A percentile compares a stretch with the other conserved stretches of the same genome.
phyloP scores from a whole-genome alignment of 139 green algal genomes.

The Coccomyxa sp. region DNA sequence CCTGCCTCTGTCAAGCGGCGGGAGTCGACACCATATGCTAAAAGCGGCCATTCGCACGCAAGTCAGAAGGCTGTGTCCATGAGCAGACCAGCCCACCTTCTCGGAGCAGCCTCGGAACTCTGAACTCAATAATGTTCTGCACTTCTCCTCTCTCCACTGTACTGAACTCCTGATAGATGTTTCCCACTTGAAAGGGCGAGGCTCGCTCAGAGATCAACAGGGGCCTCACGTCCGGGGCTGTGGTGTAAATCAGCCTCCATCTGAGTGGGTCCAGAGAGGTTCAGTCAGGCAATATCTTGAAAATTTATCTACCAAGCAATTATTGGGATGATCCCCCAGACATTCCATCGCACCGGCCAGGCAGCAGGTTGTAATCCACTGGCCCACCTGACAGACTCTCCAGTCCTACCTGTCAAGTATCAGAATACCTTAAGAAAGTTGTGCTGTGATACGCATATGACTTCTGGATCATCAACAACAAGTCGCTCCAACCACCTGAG shows the following conservation, averaged over 20 bases:
- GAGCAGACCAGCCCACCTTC: neutral
- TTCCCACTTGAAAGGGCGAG: slow-evolving; percentile 22
- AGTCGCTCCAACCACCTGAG: neutral
- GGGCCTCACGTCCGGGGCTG: slow-evolving; percentile 36
- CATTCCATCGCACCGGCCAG: slow-evolving; percentile 2
- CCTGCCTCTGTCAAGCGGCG: too few relatives aligned
- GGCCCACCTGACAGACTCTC: slow-evolving; percentile 14
- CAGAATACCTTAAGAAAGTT: neutral
- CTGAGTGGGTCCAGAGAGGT: neutral
- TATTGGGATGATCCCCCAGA: too few relatives aligned
- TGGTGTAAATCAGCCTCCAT: slow-evolving; percentile 49
- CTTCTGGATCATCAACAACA: neutral
- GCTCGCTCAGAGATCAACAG: neutral
- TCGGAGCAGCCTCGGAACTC: slow-evolving; percentile 14
- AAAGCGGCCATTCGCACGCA: neutral
- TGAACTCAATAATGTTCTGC: slow-evolving; percentile 49
- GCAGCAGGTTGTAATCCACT: slow-evolving; percentile 31
- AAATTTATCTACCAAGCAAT: too few relatives aligned
- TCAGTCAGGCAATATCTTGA: too few relatives aligned
- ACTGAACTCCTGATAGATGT: slow-evolving; percentile 37
- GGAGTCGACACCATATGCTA: too few relatives aligned
- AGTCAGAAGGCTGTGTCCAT: neutral
- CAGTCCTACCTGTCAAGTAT: slow-evolving; percentile 23
- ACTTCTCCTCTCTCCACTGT: slow-evolving; percentile 22
- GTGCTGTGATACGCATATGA: neutral